These are phyloP conservation scores for Botryotinia narcissicola DNA, from an alignment of 2,329 filamentous ascomycete genomes.

Conservation along the genomic window DNA sequence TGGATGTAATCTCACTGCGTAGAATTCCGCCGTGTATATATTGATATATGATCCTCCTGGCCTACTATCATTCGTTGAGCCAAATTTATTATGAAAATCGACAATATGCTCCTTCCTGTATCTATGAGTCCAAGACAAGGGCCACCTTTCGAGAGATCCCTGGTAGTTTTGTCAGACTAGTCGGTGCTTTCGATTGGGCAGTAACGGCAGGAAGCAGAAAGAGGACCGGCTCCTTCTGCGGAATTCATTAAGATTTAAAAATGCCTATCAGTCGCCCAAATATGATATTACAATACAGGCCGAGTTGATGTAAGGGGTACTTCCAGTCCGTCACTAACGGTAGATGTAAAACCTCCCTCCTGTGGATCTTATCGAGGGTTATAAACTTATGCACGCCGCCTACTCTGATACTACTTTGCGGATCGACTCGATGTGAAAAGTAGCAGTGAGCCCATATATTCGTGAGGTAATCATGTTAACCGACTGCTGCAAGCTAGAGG, in stretches of 20 bases:
- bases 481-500: neutral
- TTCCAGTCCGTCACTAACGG: rapidly evolving
- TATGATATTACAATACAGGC: neutral
- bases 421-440: neutral
- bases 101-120: neutral
- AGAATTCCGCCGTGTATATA: rapidly evolving
- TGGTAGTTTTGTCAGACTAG: rapidly evolving
- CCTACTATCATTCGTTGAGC: neutral
- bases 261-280: neutral
- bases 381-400: neutral
- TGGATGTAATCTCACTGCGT: neutral
- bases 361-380: neutral
- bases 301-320: neutral
- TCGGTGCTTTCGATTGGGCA: neutral
- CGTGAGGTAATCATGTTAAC: neutral
- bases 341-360: neutral
- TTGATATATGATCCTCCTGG: neutral
- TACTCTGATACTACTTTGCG: neutral
- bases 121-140: neutral
- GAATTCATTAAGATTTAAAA: neutral
- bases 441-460: neutral
- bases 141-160: neutral
- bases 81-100: rapidly evolving
- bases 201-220: rapidly evolving
- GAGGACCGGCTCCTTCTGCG: neutral